These are phyloP conservation scores for Mycena sp. DNA, from an alignment of 1,284 basidiomycete genomes.

Conservation along the genomic window DNA sequence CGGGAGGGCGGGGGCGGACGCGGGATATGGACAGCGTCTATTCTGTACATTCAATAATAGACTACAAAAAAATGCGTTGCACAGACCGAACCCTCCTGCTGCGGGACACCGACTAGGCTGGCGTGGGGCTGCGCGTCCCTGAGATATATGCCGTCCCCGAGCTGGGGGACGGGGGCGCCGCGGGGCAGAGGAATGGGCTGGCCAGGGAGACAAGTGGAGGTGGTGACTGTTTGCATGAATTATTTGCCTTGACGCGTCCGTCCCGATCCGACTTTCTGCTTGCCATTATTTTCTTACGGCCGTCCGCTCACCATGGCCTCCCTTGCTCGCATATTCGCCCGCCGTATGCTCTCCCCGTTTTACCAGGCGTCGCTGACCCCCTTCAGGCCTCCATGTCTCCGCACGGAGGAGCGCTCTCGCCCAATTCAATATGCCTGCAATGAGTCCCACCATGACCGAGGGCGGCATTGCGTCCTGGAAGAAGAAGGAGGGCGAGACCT, in stretches of 20 bases:
- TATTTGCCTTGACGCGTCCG: no score
- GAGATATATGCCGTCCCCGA: constrained; percentile 78
- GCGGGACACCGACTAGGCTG: constrained; percentile 75
- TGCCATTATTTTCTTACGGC: not conserved
- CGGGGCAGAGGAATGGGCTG: constrained; percentile 76
- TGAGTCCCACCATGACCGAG: constrained; percentile 99
- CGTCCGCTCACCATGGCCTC: constrained; percentile 57
- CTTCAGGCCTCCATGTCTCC: constrained; percentile 84
- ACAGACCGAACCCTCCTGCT: constrained; percentile 69
- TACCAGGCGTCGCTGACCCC: constrained; percentile 15
- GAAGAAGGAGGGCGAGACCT: constrained; percentile 94
- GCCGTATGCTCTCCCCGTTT: constrained; percentile 58
- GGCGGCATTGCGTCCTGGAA: constrained; percentile 99
- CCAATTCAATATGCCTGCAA: constrained; percentile 97
- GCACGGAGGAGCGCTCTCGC: constrained; percentile 81
- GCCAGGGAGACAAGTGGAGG: constrained; percentile 73
- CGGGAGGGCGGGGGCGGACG: constrained; percentile 72
- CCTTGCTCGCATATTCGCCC: constrained; percentile 73
- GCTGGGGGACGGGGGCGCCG: constrained; percentile 64
- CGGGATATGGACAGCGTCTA: constrained; percentile 69
- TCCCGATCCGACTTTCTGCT: constrained; percentile 3
- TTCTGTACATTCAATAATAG: constrained; percentile 1
- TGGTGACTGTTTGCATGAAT: constrained; percentile 11
- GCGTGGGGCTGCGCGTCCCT: constrained; percentile 75
- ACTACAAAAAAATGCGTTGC: constrained; percentile 46